Base-by-base conservation (phyloP, 73 alveolate species). In the Paramecium biaurelia region DNA sequence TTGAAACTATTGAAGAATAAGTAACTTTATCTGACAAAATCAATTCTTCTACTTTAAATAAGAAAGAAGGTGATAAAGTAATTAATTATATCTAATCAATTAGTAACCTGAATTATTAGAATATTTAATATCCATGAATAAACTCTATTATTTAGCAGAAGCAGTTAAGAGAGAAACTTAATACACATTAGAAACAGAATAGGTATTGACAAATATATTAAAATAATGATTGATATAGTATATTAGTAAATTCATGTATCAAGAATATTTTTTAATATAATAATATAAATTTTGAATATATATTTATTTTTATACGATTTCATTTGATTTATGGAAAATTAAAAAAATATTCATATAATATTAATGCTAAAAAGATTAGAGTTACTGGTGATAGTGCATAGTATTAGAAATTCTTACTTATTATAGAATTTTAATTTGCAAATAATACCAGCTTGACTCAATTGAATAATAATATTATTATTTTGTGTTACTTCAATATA, bases 31-130 rank as follows among this genome's bases (percentile, higher is more conserved):
- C 87, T 4, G 87, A 74, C 35, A 74, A 41, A 74, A 74, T 74
- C 15, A 74, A 74, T 41, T 37, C 56, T 20, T 9, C 23, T 24
- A 41, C 28, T 45, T 11, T 5, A 20, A 45, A 58, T 42, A 41
- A 79, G 70, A 79, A 79, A 20, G 70, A 38, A 43, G 45, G 74
- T 5, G 76, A 79, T 23, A 41, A 79, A 79, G 70, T 47, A 72
- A 72, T 28, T n/a, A 72, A 21, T 72, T 5, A 1, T 11, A 5
- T 43, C 14, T 10, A 79, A 12, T 3, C 14, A 20, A 74, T 4
- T 74, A 63, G 84, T 26, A 63, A 63, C 84, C 84, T 30, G 90
- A 79, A 43, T 41, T 79, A 43, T 23, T 79, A 24, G 90, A 79
- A 23, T 79, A 79, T 79, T 79, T 79, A 23, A 79, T 79, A 42